phyloP scores from a whole-genome alignment of 2,329 filamentous ascomycete genomes.

The Cladophialophora yegresii region DNA sequence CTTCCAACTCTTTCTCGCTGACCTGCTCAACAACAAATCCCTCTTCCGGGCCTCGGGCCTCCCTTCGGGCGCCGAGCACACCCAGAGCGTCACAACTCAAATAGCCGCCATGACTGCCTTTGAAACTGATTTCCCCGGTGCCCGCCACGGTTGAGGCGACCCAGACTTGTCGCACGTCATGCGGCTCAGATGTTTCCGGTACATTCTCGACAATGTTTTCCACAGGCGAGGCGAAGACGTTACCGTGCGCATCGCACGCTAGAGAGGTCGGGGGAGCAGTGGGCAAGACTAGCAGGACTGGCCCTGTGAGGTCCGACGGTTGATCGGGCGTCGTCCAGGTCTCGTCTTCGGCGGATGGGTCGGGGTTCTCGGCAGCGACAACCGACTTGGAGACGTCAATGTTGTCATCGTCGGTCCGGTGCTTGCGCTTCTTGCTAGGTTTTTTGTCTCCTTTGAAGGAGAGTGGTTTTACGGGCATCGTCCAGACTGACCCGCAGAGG shows the following conservation, averaged over 20 bases:
- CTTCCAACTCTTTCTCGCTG: conserved; percentile 4
- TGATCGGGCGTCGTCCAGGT: conserved; percentile 87
- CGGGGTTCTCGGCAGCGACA: conserved; percentile 30
- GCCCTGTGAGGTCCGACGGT: conserved; percentile 73
- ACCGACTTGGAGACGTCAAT: conserved; percentile 27
- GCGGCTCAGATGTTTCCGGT: conserved; percentile 82
- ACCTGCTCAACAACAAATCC: conserved; percentile 30
- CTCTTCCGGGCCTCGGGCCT: conserved; percentile 40
- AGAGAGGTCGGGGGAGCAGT: conserved; percentile 72
- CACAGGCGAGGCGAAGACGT: conserved; percentile 76
- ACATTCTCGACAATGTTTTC: conserved; percentile 88
- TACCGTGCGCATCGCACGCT: conserved; percentile 81
- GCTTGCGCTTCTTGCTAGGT: conserved; percentile 72
- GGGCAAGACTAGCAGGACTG: conserved; percentile 78
- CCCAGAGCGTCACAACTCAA: conserved; percentile 35
- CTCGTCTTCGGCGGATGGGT: conserved; percentile 64
- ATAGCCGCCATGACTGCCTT: conserved; percentile 83
- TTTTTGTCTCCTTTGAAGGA: conserved; percentile 98
- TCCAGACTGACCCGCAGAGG: background rate
- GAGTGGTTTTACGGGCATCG: conserved; percentile 68
- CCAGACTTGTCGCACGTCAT: conserved; percentile 96
- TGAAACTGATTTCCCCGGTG: conserved; percentile 73
- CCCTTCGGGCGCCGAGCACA: conserved; percentile 35
- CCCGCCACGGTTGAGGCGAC: conserved; percentile 81
- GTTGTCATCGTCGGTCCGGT: conserved; percentile 56